phyloP scores from a whole-genome alignment of 805 yeast genomes.

The Kodamaea kaohsiungensis region DNA sequence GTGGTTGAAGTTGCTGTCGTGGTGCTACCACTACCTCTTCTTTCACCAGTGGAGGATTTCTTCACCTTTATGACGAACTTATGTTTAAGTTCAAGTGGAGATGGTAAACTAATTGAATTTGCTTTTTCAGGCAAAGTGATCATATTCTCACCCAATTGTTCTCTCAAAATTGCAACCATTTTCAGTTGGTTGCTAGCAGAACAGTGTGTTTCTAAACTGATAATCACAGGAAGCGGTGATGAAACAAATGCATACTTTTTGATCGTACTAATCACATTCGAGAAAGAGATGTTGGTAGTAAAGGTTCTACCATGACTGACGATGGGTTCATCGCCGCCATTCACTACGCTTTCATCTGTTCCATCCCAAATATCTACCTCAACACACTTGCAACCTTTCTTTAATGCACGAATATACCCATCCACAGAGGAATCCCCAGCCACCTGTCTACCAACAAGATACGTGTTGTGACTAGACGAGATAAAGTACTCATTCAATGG shows the following conservation, averaged over 20 bases:
- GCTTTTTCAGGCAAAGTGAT: conserved; percentile 20
- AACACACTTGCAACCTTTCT: conserved; percentile 91
- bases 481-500: conserved; percentile 88
- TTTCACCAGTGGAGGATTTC: conserved; percentile 33
- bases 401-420: conserved; percentile 82
- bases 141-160: conserved; percentile 60
- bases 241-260: conserved; percentile 87
- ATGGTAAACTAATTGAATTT: conserved; percentile 51
- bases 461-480: conserved; percentile 94
- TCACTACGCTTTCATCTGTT: conserved; percentile 35
- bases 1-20: conserved; percentile 26
- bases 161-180: conserved; percentile 53
- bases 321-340: conserved; percentile 50
- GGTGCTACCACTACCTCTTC: conserved; percentile 19
- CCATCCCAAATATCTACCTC: conserved; percentile 95
- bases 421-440: conserved; percentile 88
- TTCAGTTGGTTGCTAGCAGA: conserved; percentile 62
- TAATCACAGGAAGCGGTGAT: conserved; percentile 79
- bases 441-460: conserved; percentile 81
- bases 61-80: conserved; percentile 79
- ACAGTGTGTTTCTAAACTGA: conserved; percentile 87
- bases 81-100: conserved; percentile 72
- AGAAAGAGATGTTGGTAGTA: conserved; percentile 69
- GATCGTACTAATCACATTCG: conserved; percentile 69
- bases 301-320: conserved; percentile 90